These are phyloP conservation scores for Conticribra weissflogii DNA, from an alignment of 108 stramenopile genomes.

Conservation along the genomic window DNA sequence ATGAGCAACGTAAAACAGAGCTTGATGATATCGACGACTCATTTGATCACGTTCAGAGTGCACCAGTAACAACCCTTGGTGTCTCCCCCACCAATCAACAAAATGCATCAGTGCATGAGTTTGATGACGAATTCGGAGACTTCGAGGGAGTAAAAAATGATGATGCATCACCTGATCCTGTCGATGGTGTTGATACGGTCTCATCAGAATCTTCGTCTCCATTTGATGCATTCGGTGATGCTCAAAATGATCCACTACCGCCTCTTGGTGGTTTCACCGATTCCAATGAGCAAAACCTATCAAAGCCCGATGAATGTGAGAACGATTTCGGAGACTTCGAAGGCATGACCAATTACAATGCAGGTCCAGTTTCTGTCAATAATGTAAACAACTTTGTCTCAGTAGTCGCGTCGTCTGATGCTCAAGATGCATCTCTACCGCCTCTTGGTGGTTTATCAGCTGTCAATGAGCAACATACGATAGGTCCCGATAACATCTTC, in stretches of 20 bases:
- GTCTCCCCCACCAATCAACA: background rate
- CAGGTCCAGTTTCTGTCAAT: no score
- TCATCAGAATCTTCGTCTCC: background rate
- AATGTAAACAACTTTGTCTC: background rate
- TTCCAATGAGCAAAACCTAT: no score
- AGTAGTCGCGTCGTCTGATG: constrained; percentile 2
- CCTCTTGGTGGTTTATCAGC: background rate
- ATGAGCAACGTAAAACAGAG: no score
- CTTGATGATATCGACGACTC: no score
- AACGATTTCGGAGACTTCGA: no score
- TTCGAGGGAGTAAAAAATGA: constrained; percentile 20
- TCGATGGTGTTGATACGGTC: background rate
- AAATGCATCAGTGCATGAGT: background rate
- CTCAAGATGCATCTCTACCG: constrained; percentile 43
- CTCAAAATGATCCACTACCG: no score
- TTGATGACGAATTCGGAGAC: constrained; percentile 32
- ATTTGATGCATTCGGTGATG: constrained; percentile 43
- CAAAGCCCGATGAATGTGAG: no score
- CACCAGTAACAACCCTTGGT: background rate
- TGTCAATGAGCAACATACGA: no score
- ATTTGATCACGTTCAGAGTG: background rate
- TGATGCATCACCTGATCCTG: background rate
- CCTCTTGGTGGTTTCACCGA: no score
- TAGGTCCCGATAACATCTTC: no score
- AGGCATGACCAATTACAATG: no score